Evolutionary conservation across 164 flowering plant species (phyloP).

Genomic region (Akebia trifoliata): DNA sequence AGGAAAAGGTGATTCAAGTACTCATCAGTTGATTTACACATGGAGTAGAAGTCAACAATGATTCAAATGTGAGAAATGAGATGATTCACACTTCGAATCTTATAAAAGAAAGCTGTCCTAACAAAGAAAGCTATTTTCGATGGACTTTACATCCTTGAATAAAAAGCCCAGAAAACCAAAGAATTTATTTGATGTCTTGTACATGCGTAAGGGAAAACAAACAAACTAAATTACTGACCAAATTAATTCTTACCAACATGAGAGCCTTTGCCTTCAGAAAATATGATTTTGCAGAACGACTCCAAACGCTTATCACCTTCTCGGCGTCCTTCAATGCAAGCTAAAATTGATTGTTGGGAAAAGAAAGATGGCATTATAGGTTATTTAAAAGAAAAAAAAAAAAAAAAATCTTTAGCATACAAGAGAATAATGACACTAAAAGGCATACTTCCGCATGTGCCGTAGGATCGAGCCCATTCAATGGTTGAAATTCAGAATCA

Average conservation of each 20-base stretch:
- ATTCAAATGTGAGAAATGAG: too few relatives aligned
- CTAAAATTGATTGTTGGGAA: constrained; percentile 53
- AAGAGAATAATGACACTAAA: constrained; percentile 5
- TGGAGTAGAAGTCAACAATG: too few relatives aligned
- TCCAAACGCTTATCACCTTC: constrained; percentile 47
- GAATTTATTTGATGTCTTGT: too few relatives aligned
- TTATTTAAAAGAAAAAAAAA: neutral
- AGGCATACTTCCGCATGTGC: constrained; percentile 79
- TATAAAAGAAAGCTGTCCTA: too few relatives aligned
- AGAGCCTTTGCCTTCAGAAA: constrained; percentile 72
- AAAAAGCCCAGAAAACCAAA: too few relatives aligned
- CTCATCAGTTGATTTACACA: too few relatives aligned
- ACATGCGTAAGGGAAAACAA: too few relatives aligned
- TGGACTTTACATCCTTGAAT: too few relatives aligned
- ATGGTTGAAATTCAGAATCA: constrained; percentile 67
- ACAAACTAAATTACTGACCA: constrained; percentile 1
- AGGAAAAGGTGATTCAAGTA: too few relatives aligned
- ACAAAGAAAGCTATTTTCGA: too few relatives aligned
- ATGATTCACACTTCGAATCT: too few relatives aligned
- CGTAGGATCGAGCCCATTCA: constrained; percentile 88
- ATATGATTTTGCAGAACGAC: constrained; percentile 52
- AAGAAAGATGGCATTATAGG: neutral
- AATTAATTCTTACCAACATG: constrained; percentile 68
- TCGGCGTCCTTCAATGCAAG: constrained; percentile 96
- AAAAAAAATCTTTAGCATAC: constrained; percentile 1